Base-by-base conservation (phyloP, 1,284 basidiomycete genomes). In the Ceratobasidium sp. region DNA sequence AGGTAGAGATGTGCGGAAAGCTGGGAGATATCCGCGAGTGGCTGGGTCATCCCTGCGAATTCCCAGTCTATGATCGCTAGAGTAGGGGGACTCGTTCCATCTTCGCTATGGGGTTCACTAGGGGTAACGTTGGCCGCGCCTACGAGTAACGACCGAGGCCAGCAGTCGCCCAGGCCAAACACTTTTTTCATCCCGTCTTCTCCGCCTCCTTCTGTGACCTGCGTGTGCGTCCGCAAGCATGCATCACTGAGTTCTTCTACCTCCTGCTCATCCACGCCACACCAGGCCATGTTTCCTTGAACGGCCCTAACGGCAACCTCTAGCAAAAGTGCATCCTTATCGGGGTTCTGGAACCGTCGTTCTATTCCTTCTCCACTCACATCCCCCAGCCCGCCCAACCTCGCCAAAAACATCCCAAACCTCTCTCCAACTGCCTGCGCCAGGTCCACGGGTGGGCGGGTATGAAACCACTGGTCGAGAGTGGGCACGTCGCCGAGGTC, bases 31-130 rank as follows among this genome's bases (percentile, higher is more conserved):
- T 67, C 64, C 23, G n/a, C 18, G 38, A 67, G 21, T 18, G 64
- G 64, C 1, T n/a, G 16, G 21, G 26, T 67, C 49, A 67, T 43
- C 2, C 72, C 61, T 14, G 72, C 72, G 44, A 73, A 73, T 32
- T 73, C 72, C 72, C 72, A 73, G 43, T 73, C 72, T 2, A 67
- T 54, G 21, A 73, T 63, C 6, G 49, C 54, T 4, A 66, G 38
- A 18, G 28, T 49, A 1, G 49, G 49, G n/a, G n/a, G n/a, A n/a
- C n/a, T n/a, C n/a, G n/a, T n/a, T 0, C 32, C 30, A 4, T 28
- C 50, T 7, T 46, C 61, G 6, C 44, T 23, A n/a, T n/a, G n/a
- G n/a, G n/a, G n/a, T n/a, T n/a, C n/a, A n/a, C n/a, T n/a, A n/a
- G n/a, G n/a, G n/a, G n/a, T n/a, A n/a, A n/a, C n/a, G n/a, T n/a